These are phyloP conservation scores for Nematocida minor DNA, from an alignment of 371 early-diverging fungal genomes.

Conservation along the genomic window DNA sequence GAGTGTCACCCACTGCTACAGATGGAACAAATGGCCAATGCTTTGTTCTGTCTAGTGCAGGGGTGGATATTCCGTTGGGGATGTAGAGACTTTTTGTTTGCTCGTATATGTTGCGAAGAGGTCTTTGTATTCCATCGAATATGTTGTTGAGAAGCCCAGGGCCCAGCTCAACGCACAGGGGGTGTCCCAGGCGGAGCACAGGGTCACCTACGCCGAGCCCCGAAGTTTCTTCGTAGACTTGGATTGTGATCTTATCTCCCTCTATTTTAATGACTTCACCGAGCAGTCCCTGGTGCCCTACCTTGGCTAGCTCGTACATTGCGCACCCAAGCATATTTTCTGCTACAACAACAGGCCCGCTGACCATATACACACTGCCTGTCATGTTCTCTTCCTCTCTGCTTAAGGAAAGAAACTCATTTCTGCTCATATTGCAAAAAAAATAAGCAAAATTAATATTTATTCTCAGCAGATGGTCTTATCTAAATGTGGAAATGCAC, in stretches of 20 bases:
- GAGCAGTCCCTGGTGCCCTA: slow-evolving; percentile 88
- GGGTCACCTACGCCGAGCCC: slow-evolving; percentile 97
- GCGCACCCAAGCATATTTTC: slow-evolving; percentile 95
- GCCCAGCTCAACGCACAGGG: slow-evolving; percentile 95
- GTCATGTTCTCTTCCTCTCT: slow-evolving; percentile 45
- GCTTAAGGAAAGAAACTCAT: slow-evolving; percentile 27
- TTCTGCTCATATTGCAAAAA: slow-evolving; percentile 22
- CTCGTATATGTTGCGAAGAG: slow-evolving; percentile 88
- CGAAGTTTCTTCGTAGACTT: slow-evolving; percentile 97
- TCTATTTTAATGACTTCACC: slow-evolving; percentile 99
- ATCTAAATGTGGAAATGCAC: too few species aligned
- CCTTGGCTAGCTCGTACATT: slow-evolving; percentile 98
- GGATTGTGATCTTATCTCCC: slow-evolving; percentile 92
- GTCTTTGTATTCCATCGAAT: slow-evolving; percentile 99
- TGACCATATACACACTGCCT: slow-evolving; percentile 78
- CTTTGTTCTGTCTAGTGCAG: slow-evolving; percentile 80
- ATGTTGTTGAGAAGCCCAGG: slow-evolving; percentile 96
- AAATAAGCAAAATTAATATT: too few species aligned
- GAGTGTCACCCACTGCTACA: slow-evolving; percentile 80
- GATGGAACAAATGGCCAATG: slow-evolving; percentile 88
- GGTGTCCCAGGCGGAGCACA: slow-evolving; percentile 88
- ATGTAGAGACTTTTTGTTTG: slow-evolving; percentile 89
- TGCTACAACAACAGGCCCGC: slow-evolving; percentile 97
- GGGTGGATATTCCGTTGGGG: slow-evolving; percentile 91
- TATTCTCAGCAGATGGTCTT: too few species aligned